Percentiles rank a stretch among this genome's conserved stretches.
Conservation (phyloP, 805 yeast genomes). For the Yarrowia sp. region DNA sequence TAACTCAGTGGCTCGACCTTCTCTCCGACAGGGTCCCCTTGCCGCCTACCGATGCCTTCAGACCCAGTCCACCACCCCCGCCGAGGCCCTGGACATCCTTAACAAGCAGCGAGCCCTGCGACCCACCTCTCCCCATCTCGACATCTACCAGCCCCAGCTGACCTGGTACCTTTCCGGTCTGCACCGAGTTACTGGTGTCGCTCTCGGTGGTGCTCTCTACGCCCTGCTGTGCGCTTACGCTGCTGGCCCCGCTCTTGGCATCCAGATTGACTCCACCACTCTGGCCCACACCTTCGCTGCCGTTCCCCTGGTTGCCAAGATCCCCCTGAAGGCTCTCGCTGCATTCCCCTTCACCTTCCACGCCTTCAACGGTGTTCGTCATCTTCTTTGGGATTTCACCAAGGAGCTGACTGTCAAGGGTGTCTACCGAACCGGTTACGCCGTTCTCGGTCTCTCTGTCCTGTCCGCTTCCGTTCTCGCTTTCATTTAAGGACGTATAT, state of each 20-base stretch:
- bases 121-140: slow-evolving; percentile 86
- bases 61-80: slow-evolving; percentile 53
- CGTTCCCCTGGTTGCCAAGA: slow-evolving; percentile 61
- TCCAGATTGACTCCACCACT: slow-evolving; percentile 49
- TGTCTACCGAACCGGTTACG: slow-evolving; percentile 88
- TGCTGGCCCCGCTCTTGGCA: slow-evolving; percentile 60
- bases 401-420: slow-evolving; percentile 75
- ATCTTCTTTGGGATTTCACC: slow-evolving; percentile 90
- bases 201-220: slow-evolving; percentile 74
- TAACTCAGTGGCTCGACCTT: slow-evolving; percentile 24
- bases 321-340: slow-evolving; percentile 62
- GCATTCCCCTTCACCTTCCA: slow-evolving; percentile 89
- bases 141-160: slow-evolving; percentile 87
- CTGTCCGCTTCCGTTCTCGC: slow-evolving; percentile 51
- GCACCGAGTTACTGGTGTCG: slow-evolving; percentile 87
- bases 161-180: slow-evolving; percentile 75
- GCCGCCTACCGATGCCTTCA: slow-evolving; percentile 26
- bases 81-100: slow-evolving; percentile 65
- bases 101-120: slow-evolving; percentile 80
- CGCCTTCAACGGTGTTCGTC: slow-evolving; percentile 83
- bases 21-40: slow-evolving; percentile 7
- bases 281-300: slow-evolving; percentile 56
- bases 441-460: slow-evolving; percentile 63
- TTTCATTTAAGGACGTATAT: slow-evolving; percentile 34
- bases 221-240: slow-evolving; percentile 74